Evolutionary conservation across 306 rosid genomes (phyloP).

Genomic region (Luffa acutangula): DNA sequence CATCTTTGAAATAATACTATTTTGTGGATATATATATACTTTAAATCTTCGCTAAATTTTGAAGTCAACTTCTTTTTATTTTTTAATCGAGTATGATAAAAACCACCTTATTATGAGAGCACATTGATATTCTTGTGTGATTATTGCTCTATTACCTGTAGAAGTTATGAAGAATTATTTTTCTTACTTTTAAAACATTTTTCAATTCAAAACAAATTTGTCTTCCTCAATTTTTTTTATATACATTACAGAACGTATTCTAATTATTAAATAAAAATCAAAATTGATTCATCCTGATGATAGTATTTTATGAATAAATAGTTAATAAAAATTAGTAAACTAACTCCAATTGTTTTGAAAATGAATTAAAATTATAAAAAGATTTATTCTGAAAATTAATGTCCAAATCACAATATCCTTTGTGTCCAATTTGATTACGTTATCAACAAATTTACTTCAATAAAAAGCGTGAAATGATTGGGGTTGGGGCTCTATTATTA

Average conservation of each 20-base stretch:
- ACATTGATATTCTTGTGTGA: neutral
- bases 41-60: neutral
- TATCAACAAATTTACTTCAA: neutral
- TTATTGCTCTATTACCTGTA: neutral
- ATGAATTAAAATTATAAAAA: neutral
- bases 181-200: neutral
- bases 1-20: neutral
- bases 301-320: neutral
- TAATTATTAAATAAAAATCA: neutral
- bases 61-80: neutral
- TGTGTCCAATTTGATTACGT: neutral
- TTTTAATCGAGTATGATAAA: neutral
- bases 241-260: neutral
- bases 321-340: neutral
- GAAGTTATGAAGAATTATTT: too few species aligned
- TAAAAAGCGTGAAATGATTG: constrained; percentile 9
- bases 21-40: neutral
- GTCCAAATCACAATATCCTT: constrained; percentile 1
- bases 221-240: neutral
- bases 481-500: neutral
- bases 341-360: neutral
- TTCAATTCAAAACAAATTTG: neutral
- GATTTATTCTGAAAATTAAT: neutral
- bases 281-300: neutral
- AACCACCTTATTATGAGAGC: neutral